Evolutionary conservation across 2,329 filamentous ascomycete species (phyloP), one percentile per base, ranked within the genome.

Genomic region (Trichoderma cornu-damae): DNA sequence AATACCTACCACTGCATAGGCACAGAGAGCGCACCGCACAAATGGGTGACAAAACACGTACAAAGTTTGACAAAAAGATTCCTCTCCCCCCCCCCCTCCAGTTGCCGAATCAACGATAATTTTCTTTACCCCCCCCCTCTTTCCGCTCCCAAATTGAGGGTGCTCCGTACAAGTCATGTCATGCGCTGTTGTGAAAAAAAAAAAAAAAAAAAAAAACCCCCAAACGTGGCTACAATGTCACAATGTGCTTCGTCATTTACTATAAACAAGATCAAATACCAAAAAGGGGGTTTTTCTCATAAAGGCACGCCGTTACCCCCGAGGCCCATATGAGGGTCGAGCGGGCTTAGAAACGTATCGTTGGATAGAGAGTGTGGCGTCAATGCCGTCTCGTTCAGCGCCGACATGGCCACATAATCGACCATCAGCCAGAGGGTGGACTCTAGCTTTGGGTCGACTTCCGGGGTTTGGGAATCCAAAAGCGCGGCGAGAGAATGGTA

Each of bases 391-490:
- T 55, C 52, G n/a, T 47, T 55, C 9, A 47, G 30, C n/a, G 40
- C 52, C 12, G 52, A 55, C 52, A 55, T 55, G 42, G 52, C 52
- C 24, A 55, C 52, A 18, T 55, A 55, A 3, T 55, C 52, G n/a
- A 55, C 52, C 52, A 55, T 55, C 3, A 46, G 42, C 52, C 52
- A 55, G 14, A 55, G n/a, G 9, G 52, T 42, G 26, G 52, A 14
- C 22, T 55, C 52, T 24, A 55, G 30, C 9, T 55, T 55, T 5
- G 52, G 52, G 22, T 55, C 52, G n/a, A 55, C 52, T 18, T 55
- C 52, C 12, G 42, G 42, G 1, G 52, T 38, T 14, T 34, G 35
- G 16, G 52, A 38, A 32, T 55, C 52, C 16, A 55, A 30, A 16
- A 55, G 52, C 11, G 52, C 42, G 6, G 52, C 42, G 8, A 55